Conservation (phyloP, 768 basidiomycete species). For the Dioszegia crocea region DNA sequence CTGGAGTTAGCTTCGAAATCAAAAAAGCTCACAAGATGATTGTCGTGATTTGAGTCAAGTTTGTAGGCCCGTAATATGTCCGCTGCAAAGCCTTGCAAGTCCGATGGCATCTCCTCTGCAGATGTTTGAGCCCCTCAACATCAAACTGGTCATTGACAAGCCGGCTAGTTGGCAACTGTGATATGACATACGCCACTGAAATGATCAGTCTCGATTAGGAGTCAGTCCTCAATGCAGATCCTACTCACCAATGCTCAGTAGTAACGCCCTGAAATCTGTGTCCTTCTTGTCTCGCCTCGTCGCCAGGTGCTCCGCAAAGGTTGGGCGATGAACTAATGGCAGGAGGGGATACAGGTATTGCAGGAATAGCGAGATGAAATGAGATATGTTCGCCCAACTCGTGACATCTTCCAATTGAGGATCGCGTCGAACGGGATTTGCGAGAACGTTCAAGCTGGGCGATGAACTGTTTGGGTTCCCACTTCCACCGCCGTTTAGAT, state of each 20-base stretch:
- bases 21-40: conserved; percentile 37
- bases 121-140: conserved; percentile 37
- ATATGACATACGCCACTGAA: conserved; percentile 46
- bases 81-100: conserved; percentile 36
- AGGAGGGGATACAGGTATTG: conserved; percentile 39
- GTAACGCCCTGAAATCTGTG: conserved; percentile 37
- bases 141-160: conserved; percentile 39
- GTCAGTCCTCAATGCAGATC: neutral
- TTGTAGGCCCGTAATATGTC: conserved; percentile 40
- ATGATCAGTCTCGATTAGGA: neutral
- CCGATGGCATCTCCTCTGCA: conserved; percentile 39
- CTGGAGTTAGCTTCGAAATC: conserved; percentile 11
- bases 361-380: conserved; percentile 40
- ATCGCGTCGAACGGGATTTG: conserved; percentile 14
- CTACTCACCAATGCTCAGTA: conserved; percentile 40
- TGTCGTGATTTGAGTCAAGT: conserved; percentile 38
- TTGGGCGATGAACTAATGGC: conserved; percentile 41
- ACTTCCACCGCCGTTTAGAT: neutral
- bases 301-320: conserved; percentile 39
- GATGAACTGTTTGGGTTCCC: neutral
- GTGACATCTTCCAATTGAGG: conserved; percentile 40
- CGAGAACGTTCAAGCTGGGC: neutral
- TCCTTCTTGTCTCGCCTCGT: conserved; percentile 37
- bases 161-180: conserved; percentile 36
- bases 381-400: conserved; percentile 36